These are phyloP conservation scores for Collybia sp. DNA, from an alignment of 768 basidiomycete species.

Conservation along the genomic window DNA sequence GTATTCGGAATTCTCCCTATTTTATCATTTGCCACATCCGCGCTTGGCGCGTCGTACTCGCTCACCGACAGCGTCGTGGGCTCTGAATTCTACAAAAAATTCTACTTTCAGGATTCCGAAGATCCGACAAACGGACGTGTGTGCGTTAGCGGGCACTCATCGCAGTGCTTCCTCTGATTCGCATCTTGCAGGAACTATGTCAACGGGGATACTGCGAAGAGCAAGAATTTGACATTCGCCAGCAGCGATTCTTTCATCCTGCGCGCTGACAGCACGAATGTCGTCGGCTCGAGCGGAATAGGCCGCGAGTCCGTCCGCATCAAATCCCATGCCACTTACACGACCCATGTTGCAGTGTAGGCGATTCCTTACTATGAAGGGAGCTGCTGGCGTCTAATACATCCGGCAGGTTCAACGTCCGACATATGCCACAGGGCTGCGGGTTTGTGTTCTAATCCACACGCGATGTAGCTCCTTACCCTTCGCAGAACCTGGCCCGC, in stretches of 20 bases:
- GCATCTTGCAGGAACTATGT: constrained; percentile 36
- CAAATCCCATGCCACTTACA: constrained; percentile 36
- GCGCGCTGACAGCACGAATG: constrained; percentile 42
- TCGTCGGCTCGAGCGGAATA: constrained; percentile 29
- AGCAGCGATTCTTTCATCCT: constrained; percentile 43
- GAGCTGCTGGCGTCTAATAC: too few species aligned
- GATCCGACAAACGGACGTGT: constrained; percentile 69
- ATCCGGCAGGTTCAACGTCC: constrained; percentile 31
- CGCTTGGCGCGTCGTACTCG: too few species aligned
- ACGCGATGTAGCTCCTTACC: too few species aligned
- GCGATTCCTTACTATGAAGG: too few species aligned
- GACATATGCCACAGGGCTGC: constrained; percentile 60
- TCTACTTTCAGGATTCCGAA: constrained; percentile 7
- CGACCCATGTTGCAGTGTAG: constrained; percentile 38
- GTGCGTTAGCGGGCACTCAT: not conserved
- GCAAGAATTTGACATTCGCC: constrained; percentile 37
- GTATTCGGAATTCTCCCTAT: too few species aligned
- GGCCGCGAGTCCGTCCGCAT: constrained; percentile 61
- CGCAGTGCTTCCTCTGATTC: too few species aligned
- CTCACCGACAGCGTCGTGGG: too few species aligned
- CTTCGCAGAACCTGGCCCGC: constrained; percentile 53
- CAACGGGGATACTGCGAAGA: constrained; percentile 32
- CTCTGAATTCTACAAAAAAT: too few species aligned
- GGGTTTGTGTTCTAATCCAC: too few species aligned
- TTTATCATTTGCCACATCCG: too few species aligned